Percentiles rank a stretch among this genome's conserved stretches.
phyloP scores from a whole-genome alignment of 495 filamentous ascomycete genomes.

The Penicillium roqueforti region DNA sequence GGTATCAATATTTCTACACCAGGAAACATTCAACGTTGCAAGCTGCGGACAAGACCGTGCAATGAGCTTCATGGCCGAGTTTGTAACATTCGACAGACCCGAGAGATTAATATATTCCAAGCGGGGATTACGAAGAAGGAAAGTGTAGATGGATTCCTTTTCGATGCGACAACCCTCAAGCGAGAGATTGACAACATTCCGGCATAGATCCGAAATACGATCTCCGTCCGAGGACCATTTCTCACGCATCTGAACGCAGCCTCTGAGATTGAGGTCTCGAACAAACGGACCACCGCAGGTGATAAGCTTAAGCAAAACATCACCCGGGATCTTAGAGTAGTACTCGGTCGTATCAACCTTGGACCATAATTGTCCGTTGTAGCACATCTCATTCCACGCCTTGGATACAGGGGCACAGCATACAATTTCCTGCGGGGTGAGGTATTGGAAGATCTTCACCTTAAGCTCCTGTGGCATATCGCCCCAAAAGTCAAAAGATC shows the following conservation, averaged over 20 bases:
- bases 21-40: conserved; percentile 80
- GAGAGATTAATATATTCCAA: conserved; percentile 81
- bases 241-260: conserved; percentile 71
- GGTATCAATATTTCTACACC: conserved; percentile 84
- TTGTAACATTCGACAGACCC: conserved; percentile 73
- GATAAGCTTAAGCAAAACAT: conserved; percentile 80
- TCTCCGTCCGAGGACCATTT: conserved; percentile 66
- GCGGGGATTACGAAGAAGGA: conserved; percentile 71
- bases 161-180: conserved; percentile 88
- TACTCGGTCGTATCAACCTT: conserved; percentile 79
- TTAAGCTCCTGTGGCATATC: conserved; percentile 80
- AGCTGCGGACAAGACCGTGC: conserved; percentile 76
- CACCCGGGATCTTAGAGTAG: conserved; percentile 80
- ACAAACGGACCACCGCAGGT: conserved; percentile 82
- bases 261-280: conserved; percentile 80
- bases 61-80: conserved; percentile 83
- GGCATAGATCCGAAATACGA: conserved; percentile 71
- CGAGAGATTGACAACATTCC: conserved; percentile 80
- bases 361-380: conserved; percentile 91
- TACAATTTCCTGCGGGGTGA: conserved; percentile 79
- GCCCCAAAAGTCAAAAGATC: conserved; percentile 68
- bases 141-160: conserved; percentile 68
- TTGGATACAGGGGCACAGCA: conserved; percentile 76
- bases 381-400: conserved; percentile 79
- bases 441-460: conserved; percentile 68